These are phyloP conservation scores for Solanum lignicaule DNA, from an alignment of 257 asterid genomes.

Conservation along the genomic window DNA sequence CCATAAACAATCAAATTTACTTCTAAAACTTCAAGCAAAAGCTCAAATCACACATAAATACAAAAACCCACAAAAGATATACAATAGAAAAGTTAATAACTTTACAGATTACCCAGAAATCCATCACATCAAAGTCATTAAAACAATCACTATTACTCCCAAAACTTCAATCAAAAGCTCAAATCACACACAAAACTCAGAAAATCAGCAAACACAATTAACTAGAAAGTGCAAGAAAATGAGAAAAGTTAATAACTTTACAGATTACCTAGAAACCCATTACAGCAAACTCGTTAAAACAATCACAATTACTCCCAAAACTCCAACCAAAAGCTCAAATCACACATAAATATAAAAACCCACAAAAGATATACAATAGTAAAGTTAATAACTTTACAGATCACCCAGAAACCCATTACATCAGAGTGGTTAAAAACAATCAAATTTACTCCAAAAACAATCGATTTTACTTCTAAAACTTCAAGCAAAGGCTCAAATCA, in stretches of 20 bases:
- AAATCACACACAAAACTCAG: neutral
- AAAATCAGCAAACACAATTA: neutral
- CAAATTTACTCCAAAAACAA: neutral
- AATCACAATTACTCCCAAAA: neutral
- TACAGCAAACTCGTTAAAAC: conserved; percentile 33
- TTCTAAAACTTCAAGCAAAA: neutral
- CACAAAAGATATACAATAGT: neutral
- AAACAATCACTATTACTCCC: neutral
- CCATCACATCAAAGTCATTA: conserved; percentile 37
- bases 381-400: conserved; percentile 1
- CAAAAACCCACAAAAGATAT: neutral
- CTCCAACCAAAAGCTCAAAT: neutral
- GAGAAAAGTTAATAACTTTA: neutral
- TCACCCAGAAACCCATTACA: neutral
- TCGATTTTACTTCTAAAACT: neutral
- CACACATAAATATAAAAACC: neutral
- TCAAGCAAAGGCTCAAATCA: neutral
- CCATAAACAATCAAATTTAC: neutral
- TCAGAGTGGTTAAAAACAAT: conserved; percentile 36
- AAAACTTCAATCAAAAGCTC: neutral
- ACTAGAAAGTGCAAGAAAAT: neutral
- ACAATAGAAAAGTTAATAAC: neutral
- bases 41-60: neutral
- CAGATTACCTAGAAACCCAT: neutral
- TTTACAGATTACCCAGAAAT: neutral